Conservation (phyloP, 306 rosid genomes). For the Comarum palustre region DNA sequence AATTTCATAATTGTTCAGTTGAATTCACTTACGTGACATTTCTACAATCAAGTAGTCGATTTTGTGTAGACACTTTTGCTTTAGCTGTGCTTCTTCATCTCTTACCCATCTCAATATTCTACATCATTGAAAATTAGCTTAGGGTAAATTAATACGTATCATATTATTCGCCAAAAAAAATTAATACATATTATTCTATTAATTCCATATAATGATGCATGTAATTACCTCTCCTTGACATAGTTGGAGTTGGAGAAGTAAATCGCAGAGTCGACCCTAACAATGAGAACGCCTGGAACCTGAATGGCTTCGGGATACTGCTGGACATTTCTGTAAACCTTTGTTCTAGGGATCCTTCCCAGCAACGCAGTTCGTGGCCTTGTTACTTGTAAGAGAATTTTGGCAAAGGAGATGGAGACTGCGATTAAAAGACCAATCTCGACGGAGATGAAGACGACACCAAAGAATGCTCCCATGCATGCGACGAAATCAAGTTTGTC, state of each 20-base stretch:
- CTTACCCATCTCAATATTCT: slow-evolving; percentile 74
- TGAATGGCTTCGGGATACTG: slow-evolving; percentile 67
- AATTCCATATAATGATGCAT: neutral
- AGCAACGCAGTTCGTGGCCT: slow-evolving; percentile 71
- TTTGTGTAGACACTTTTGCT: slow-evolving; percentile 22
- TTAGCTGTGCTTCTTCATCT: slow-evolving; percentile 47
- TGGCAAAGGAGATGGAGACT: slow-evolving; percentile 65
- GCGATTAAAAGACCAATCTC: slow-evolving; percentile 82
- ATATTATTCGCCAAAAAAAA: no score
- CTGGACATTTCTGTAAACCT: slow-evolving; percentile 53
- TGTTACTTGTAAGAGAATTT: slow-evolving; percentile 74
- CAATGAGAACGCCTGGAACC: slow-evolving; percentile 51
- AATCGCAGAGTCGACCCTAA: slow-evolving; percentile 85
- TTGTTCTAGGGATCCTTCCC: slow-evolving; percentile 63
- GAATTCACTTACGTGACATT: slow-evolving; percentile 67
- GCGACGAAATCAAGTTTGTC: slow-evolving; percentile 79
- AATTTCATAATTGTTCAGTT: neutral
- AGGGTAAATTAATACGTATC: no score
- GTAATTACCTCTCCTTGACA: slow-evolving; percentile 65
- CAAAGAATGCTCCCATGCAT: slow-evolving; percentile 91
- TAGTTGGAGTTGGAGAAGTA: slow-evolving; percentile 87
- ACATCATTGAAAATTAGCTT: neutral
- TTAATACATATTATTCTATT: neutral
- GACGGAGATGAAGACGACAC: slow-evolving; percentile 69
- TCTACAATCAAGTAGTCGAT: slow-evolving; percentile 51